Conservation (phyloP, 371 early-diverging fungal genomes). For the Mortierella sp. region DNA sequence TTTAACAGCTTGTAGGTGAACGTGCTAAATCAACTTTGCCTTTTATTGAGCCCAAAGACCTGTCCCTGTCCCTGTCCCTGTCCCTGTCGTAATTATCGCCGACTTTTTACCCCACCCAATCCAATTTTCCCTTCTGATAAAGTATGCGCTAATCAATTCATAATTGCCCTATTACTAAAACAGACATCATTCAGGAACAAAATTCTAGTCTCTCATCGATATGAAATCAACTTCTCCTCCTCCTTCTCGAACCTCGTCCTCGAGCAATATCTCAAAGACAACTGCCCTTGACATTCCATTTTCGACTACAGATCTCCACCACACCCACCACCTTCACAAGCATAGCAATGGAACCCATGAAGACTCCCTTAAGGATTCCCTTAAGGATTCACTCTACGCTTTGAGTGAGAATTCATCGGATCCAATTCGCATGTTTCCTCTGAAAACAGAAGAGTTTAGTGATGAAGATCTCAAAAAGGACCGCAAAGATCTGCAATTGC, state of each 20-base stretch:
- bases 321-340: constrained; percentile 9
- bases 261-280: constrained; percentile 28
- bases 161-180: not conserved
- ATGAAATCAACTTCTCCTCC: constrained; percentile 19
- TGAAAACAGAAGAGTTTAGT: constrained; percentile 6
- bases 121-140: not conserved
- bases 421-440: constrained; percentile 12
- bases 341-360: constrained; percentile 6
- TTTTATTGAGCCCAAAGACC: not conserved
- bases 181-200: not conserved
- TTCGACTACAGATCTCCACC: constrained; percentile 12
- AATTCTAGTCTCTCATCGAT: not conserved
- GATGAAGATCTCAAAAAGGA: constrained; percentile 6
- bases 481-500: not conserved
- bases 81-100: not conserved
- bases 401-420: constrained; percentile 2
- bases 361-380: constrained; percentile 5
- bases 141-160: not conserved
- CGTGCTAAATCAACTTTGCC: not conserved
- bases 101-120: not conserved
- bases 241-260: constrained; percentile 25
- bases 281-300: constrained; percentile 23
- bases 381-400: constrained; percentile 5
- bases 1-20: not conserved
- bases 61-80: too few relatives aligned